Percentiles rank a stretch among this genome's conserved stretches.
These are phyloP conservation scores for Ambrosia hybrid DNA, from an alignment of 140 eudicot genomes.

Conservation along the genomic window DNA sequence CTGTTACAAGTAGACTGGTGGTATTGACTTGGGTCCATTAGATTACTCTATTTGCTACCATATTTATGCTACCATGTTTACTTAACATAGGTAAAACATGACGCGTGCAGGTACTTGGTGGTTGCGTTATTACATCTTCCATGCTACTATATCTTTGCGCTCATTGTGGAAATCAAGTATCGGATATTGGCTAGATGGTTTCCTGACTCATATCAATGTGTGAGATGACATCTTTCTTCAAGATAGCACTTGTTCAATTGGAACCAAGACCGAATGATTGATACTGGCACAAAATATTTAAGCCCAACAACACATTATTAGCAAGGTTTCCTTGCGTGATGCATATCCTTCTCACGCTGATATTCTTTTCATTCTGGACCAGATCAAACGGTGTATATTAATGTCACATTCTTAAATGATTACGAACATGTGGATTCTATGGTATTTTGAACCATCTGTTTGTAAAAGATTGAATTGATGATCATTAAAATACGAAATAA, in stretches of 20 bases:
- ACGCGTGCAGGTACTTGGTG: conserved; percentile 56
- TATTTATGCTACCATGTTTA: background rate
- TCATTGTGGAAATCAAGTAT: conserved; percentile 53
- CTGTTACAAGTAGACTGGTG: conserved; percentile 1
- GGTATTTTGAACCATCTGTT: background rate
- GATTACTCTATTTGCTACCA: background rate
- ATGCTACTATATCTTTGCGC: conserved; percentile 70
- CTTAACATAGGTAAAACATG: background rate
- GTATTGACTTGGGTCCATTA: background rate
- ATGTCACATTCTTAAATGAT: conserved; percentile 8
- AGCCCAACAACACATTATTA: conserved; percentile 3
- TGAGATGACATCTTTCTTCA: conserved; percentile 22
- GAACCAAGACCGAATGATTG: conserved; percentile 11
- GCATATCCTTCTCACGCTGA: conserved; percentile 15
- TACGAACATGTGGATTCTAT: background rate
- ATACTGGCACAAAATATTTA: conserved; percentile 17
- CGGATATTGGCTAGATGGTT: conserved; percentile 54
- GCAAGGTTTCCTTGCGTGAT: conserved; percentile 12
- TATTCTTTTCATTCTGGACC: conserved; percentile 18
- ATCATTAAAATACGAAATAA: too few species aligned
- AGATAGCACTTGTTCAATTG: conserved; percentile 3
- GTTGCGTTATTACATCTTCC: conserved; percentile 81
- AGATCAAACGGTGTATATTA: conserved; percentile 19
- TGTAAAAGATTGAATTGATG: too few species aligned
- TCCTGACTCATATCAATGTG: conserved; percentile 55